Percentiles rank a stretch among this genome's conserved stretches.
phyloP scores from a whole-genome alignment of 2,329 filamentous ascomycete genomes.

The Diaporthe ampelina region DNA sequence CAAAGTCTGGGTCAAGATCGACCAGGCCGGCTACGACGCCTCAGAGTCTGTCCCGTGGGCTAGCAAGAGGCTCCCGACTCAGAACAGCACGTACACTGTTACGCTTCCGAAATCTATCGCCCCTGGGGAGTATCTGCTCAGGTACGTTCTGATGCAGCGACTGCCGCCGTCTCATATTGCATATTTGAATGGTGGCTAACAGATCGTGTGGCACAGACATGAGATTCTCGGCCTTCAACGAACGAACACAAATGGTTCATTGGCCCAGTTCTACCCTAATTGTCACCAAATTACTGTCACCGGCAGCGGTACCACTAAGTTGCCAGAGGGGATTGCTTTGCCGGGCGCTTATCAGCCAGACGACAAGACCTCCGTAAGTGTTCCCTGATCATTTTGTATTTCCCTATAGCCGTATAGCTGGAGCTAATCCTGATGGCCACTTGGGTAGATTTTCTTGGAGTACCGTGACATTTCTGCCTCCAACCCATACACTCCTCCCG shows the following conservation, averaged over 20 bases:
- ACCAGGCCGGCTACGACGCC: slow-evolving; percentile 8
- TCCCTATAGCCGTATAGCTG: neutral
- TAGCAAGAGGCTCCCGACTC: slow-evolving; percentile 14
- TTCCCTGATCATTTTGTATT: neutral
- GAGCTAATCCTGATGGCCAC: neutral
- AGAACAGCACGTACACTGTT: slow-evolving; percentile 8
- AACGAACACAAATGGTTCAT: slow-evolving; percentile 9
- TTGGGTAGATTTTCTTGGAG: slow-evolving; percentile 4
- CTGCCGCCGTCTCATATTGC: too few species aligned
- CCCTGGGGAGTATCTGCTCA: neutral
- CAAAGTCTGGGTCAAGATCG: slow-evolving; percentile 17
- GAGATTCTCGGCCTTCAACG: slow-evolving; percentile 18
- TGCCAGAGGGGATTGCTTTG: slow-evolving; percentile 1
- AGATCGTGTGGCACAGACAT: neutral
- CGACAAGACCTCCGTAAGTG: slow-evolving; percentile 3
- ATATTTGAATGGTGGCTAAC: neutral
- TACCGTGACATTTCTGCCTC: slow-evolving; percentile 7
- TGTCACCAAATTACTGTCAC: slow-evolving; percentile 23
- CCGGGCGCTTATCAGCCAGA: slow-evolving; percentile 21
- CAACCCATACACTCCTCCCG: slow-evolving; percentile 13
- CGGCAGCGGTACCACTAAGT: slow-evolving; percentile 5
- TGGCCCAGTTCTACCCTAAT: slow-evolving; percentile 19
- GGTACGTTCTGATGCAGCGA: neutral
- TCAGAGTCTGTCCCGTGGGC: slow-evolving; percentile 6
- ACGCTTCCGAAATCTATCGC: neutral